These are phyloP conservation scores for Clavispora phyllophila DNA, from an alignment of 805 yeast species.

Conservation along the genomic window DNA sequence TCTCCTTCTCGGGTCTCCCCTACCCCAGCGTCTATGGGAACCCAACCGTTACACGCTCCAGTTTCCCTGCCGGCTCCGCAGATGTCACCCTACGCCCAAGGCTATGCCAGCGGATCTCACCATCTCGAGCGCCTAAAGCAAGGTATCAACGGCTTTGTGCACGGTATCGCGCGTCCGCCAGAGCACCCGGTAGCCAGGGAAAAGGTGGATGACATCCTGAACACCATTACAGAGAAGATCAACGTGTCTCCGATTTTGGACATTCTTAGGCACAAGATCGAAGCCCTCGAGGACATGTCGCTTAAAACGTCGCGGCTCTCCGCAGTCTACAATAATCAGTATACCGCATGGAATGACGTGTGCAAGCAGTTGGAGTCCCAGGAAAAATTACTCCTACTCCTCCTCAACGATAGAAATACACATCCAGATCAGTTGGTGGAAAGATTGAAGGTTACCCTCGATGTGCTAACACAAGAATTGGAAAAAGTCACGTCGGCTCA, in stretches of 20 bases:
- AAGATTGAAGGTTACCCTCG: neutral
- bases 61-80: neutral
- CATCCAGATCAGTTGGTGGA: neutral
- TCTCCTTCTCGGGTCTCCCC: neutral
- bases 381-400: constrained; percentile 21
- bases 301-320: constrained; percentile 22
- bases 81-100: constrained; percentile 28
- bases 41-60: constrained; percentile 3
- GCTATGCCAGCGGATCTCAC: constrained; percentile 30
- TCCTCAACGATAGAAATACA: neutral
- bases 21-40: neutral
- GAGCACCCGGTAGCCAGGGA: neutral
- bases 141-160: constrained; percentile 5
- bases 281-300: constrained; percentile 23
- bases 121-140: constrained; percentile 22
- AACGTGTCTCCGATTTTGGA: constrained; percentile 30
- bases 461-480: neutral
- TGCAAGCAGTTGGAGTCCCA: constrained; percentile 17
- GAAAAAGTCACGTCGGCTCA: neutral
- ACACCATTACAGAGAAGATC: constrained; percentile 29
- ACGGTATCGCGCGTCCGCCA: constrained; percentile 1
- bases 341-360: constrained; percentile 26
- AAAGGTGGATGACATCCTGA: constrained; percentile 28
- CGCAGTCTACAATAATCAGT: constrained; percentile 23
- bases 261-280: constrained; percentile 24